These are phyloP conservation scores for Cladosporium sphaerospermum DNA, from an alignment of 2,329 filamentous ascomycete genomes.

Conservation along the genomic window DNA sequence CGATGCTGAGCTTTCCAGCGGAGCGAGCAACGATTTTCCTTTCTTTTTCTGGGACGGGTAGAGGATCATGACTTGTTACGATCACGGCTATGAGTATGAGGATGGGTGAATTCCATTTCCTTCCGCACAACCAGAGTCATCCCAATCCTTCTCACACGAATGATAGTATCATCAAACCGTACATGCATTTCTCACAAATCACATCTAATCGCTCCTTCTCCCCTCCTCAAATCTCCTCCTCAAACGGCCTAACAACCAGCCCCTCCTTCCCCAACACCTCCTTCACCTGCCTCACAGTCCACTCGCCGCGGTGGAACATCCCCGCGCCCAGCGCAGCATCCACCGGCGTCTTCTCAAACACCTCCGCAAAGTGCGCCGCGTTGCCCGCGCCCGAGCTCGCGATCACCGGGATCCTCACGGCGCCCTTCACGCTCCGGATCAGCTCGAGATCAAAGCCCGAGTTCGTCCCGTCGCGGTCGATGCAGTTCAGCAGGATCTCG, in stretches of 20 bases:
- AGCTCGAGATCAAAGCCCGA: conserved; percentile 91
- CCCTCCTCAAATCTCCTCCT: conserved; percentile 41
- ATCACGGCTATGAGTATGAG: no score
- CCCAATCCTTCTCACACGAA: neutral
- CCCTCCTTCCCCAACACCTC: conserved; percentile 66
- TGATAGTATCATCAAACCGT: neutral
- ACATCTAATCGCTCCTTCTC: neutral
- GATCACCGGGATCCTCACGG: conserved; percentile 87
- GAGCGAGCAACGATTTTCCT: no score
- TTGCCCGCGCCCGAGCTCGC: conserved; percentile 87
- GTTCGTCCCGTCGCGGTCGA: conserved; percentile 93
- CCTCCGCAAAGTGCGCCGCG: conserved; percentile 81
- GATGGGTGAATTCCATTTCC: no score
- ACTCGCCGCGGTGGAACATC: conserved; percentile 96
- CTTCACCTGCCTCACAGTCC: conserved; percentile 91
- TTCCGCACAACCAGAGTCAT: no score
- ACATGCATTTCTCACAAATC: neutral
- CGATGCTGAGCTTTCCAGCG: no score
- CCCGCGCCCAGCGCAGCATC: conserved; percentile 93
- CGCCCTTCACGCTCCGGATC: conserved; percentile 78
- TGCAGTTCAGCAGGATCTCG: conserved; percentile 94
- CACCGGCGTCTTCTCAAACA: conserved; percentile 76
- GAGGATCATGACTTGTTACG: no score
- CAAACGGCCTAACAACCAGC: conserved; percentile 72
- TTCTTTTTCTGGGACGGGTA: no score